These are phyloP conservation scores for Fusarium newnesense DNA, from an alignment of 2,329 filamentous ascomycete genomes.

Conservation along the genomic window DNA sequence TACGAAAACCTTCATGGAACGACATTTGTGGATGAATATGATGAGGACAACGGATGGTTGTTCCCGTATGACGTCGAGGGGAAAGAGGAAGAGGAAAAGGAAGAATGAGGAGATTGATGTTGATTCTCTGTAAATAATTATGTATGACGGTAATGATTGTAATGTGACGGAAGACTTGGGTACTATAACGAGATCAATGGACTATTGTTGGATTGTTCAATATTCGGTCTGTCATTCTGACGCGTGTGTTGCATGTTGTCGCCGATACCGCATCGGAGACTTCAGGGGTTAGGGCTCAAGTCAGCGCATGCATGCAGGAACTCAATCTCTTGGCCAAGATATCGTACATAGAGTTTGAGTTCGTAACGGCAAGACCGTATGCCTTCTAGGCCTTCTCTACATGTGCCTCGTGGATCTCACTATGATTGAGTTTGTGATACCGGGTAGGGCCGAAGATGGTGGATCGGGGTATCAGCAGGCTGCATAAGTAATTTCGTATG, in stretches of 20 bases:
- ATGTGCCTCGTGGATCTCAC: background rate
- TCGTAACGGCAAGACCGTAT: background rate
- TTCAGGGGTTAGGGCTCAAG: background rate
- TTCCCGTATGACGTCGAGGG: constrained; percentile 9
- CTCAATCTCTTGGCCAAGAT: background rate
- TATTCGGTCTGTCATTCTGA: background rate
- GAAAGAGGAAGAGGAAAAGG: background rate
- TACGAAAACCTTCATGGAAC: constrained; percentile 27
- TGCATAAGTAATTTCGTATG: background rate
- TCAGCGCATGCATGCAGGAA: background rate
- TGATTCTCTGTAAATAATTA: background rate
- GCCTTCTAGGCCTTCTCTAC: background rate
- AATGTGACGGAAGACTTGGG: background rate
- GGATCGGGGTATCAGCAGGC: background rate
- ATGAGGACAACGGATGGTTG: constrained; percentile 32
- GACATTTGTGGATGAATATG: constrained; percentile 27
- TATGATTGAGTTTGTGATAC: background rate
- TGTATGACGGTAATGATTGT: background rate
- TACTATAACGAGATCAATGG: background rate
- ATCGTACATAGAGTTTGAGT: background rate
- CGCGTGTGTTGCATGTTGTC: background rate
- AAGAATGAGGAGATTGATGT: background rate
- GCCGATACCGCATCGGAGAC: background rate
- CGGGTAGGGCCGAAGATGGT: background rate
- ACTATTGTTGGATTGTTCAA: background rate